A percentile compares a stretch with the other conserved stretches of the same genome.
Conservation (phyloP, 768 basidiomycete species). For the Auricularia sp. region DNA sequence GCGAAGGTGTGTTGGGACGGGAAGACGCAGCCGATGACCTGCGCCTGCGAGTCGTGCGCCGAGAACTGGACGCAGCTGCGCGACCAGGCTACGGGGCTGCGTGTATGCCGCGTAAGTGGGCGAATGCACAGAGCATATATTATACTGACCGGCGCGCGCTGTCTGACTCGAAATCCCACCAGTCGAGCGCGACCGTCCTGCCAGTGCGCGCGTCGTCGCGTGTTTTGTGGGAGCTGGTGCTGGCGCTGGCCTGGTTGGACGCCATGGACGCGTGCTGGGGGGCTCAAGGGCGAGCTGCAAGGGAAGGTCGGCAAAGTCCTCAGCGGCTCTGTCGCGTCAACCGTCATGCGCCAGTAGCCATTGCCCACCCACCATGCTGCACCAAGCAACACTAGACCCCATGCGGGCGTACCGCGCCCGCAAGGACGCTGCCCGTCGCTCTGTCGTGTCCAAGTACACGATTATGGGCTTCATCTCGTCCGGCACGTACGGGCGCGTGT, state of each 20-base stretch:
- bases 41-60: not conserved
- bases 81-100: not conserved
- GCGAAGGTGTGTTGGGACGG: not conserved
- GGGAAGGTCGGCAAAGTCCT: no score
- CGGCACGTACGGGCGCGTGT: slow-evolving; percentile 96
- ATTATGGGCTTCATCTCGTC: slow-evolving; percentile 97
- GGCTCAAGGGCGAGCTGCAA: no score
- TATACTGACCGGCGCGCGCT: not conserved
- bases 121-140: no score
- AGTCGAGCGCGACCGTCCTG: not conserved
- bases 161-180: not conserved
- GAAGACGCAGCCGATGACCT: slow-evolving; percentile 2
- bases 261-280: no score
- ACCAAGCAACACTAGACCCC: slow-evolving; percentile 37
- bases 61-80: not conserved
- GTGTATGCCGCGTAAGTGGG: no score
- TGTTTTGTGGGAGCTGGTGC: no score
- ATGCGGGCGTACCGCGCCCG: slow-evolving; percentile 81
- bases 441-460: slow-evolving; percentile 72
- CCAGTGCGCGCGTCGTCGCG: no score
- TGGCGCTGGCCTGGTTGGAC: no score
- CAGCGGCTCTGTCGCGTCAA: no score
- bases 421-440: slow-evolving; percentile 56
- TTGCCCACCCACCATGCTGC: not conserved
- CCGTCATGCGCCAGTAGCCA: no score